Percentiles rank a stretch among this genome's conserved stretches.
phyloP scores from a whole-genome alignment of 768 basidiomycete species.

The Mrakia blollopis region DNA sequence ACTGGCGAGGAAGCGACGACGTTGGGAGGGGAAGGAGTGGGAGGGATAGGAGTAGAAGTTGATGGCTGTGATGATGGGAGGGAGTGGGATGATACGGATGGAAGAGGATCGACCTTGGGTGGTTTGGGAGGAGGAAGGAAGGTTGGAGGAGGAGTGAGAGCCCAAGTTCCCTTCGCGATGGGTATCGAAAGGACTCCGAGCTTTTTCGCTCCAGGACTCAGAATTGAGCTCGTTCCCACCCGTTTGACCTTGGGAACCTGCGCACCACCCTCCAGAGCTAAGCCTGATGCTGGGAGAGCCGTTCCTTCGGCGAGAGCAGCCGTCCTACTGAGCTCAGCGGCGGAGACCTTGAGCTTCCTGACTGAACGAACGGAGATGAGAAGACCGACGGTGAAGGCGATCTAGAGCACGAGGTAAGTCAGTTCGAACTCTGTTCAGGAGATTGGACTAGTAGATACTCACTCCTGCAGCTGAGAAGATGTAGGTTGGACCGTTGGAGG shows the following conservation, averaged over 20 bases:
- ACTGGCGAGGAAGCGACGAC: background rate
- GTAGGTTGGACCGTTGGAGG: slow-evolving; percentile 1
- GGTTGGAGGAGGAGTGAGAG: background rate
- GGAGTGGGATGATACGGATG: background rate
- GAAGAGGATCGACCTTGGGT: background rate
- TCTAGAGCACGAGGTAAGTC: background rate
- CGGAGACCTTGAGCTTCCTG: background rate
- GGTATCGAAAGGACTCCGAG: background rate
- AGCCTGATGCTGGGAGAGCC: background rate
- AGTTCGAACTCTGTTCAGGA: background rate
- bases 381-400: slow-evolving; percentile 12
- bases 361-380: slow-evolving; percentile 13
- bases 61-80: too few relatives aligned
- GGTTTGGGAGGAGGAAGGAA: background rate
- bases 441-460: background rate
- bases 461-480: slow-evolving; percentile 7
- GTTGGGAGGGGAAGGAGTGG: background rate
- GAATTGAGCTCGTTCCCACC: slow-evolving; percentile 4
- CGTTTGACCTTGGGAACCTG: background rate
- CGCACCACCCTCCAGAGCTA: background rate
- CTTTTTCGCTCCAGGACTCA: background rate
- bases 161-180: background rate
- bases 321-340: background rate
- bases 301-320: background rate
- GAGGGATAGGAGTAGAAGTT: background rate